Evolutionary conservation across 345 rosid genomes (phyloP).

Genomic region (Excoecaria agallocha): DNA sequence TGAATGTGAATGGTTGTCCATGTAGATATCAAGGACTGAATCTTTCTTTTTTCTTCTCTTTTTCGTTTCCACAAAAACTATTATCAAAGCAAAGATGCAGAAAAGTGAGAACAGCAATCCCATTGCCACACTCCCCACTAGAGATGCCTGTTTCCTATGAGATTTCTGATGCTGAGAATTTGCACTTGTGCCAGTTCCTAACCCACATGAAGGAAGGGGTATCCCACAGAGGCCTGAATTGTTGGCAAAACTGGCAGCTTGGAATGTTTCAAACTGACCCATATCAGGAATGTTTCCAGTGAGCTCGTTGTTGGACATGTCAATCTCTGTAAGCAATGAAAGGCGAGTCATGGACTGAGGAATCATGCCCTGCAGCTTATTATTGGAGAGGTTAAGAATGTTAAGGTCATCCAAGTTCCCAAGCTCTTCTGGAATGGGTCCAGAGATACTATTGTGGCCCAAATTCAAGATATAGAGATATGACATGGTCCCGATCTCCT

Average conservation of each 20-base stretch:
- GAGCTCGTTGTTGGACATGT: constrained; percentile 70
- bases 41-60: constrained; percentile 72
- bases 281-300: constrained; percentile 67
- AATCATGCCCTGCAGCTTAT: constrained; percentile 60
- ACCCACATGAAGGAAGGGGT: constrained; percentile 61
- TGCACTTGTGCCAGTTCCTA: constrained; percentile 17
- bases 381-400: constrained; percentile 84
- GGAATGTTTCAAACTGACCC: constrained; percentile 84
- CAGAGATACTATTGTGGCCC: constrained; percentile 72
- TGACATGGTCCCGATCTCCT: constrained; percentile 76
- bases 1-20: constrained; percentile 60
- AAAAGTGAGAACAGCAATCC: constrained; percentile 76
- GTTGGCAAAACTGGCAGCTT: constrained; percentile 54
- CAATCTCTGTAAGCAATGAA: constrained; percentile 57
- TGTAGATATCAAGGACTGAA: constrained; percentile 49
- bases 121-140: constrained; percentile 79
- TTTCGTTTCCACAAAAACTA: constrained; percentile 60
- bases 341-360: constrained; percentile 61
- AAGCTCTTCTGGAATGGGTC: constrained; percentile 67
- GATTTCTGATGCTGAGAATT: constrained; percentile 50
- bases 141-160: constrained; percentile 47
- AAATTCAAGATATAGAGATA: constrained; percentile 72
- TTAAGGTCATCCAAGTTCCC: constrained; percentile 62
- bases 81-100: constrained; percentile 64
- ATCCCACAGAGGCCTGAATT: constrained; percentile 87